These are phyloP conservation scores for Priceomyces fermenticarens DNA, from an alignment of 805 yeast genomes.

Conservation along the genomic window DNA sequence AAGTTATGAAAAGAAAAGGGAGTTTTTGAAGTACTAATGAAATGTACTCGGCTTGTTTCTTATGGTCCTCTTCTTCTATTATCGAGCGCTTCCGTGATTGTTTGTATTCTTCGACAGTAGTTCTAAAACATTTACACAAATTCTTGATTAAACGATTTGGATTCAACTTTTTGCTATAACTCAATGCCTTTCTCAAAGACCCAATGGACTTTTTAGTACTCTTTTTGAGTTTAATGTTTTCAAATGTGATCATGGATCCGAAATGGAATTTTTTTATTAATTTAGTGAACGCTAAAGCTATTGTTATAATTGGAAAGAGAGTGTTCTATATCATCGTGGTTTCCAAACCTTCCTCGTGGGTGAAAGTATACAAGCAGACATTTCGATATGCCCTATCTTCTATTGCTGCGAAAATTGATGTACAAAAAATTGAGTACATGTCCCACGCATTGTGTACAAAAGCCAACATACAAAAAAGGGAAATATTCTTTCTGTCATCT, in stretches of 20 bases:
- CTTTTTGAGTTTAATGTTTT: no score
- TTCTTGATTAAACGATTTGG: background rate
- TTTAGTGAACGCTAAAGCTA: no score
- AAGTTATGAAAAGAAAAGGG: slow-evolving; percentile 12
- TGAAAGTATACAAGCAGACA: no score
- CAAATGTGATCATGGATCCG: no score
- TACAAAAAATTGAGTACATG: background rate
- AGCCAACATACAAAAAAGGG: background rate
- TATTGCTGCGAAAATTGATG: slow-evolving; percentile 2
- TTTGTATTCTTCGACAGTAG: background rate
- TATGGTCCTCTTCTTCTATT: slow-evolving; percentile 1
- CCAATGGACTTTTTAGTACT: no score
- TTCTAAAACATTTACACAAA: background rate
- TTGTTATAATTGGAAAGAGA: no score
- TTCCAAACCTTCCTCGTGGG: no score
- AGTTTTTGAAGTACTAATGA: slow-evolving; percentile 7
- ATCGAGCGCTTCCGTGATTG: slow-evolving; percentile 1
- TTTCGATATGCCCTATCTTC: slow-evolving; percentile 1
- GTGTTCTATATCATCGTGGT: no score
- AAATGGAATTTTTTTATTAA: no score
- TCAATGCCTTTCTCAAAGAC: no score
- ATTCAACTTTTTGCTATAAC: background rate
- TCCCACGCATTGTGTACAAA: background rate
- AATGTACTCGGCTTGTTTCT: slow-evolving; percentile 6
- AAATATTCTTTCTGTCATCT: background rate